Evolutionary conservation across 257 asterid species (phyloP), one percentile per base, ranked within the genome.

Genomic region (Solanum boliviense): DNA sequence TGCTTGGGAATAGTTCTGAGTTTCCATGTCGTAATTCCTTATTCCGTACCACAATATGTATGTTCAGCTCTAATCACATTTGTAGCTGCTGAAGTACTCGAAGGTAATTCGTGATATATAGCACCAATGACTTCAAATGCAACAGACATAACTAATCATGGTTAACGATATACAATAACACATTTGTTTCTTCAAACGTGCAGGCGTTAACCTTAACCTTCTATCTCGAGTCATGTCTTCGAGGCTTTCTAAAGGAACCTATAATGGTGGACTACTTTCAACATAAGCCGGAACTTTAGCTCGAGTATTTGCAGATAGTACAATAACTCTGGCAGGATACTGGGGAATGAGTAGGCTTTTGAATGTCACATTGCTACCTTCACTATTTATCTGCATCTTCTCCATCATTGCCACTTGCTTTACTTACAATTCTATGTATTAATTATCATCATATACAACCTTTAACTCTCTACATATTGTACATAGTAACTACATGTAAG

Each of bases 161-260:
- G 41, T 48, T 46, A 5, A 29, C 38, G 1, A 39, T 58, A 20
- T 58, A 58, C 6, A 44, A 15, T 25, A 79, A 15, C 16, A 12
- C 36, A 23, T 79, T 25, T 79, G 62, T 7, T 41, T 78, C 84
- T 78, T 41, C 36, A 27, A 79, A 79, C 67, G 65, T 2, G 91
- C 41, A 94, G 99, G 98, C 5, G 98, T 96, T 44, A 96, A 96
- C 88, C 89, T 96, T 73, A 94, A 98, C 18, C 92, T 96, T 39
- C 99, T 96, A 84, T 96, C 99, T 15, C 92, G 98, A 90, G 98
- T 94, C 46, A 96, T 96, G 99, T 94, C 99, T 21, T 96, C 98
- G 5, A 91, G 99, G 92, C 98, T 96, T 72, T 95, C 99, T 71
- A 98, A 98, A 7, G 99, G 98, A 29, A 96, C 99, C 25, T 96